phyloP scores from a whole-genome alignment of 768 basidiomycete genomes.

The Tricholoma sp. region DNA sequence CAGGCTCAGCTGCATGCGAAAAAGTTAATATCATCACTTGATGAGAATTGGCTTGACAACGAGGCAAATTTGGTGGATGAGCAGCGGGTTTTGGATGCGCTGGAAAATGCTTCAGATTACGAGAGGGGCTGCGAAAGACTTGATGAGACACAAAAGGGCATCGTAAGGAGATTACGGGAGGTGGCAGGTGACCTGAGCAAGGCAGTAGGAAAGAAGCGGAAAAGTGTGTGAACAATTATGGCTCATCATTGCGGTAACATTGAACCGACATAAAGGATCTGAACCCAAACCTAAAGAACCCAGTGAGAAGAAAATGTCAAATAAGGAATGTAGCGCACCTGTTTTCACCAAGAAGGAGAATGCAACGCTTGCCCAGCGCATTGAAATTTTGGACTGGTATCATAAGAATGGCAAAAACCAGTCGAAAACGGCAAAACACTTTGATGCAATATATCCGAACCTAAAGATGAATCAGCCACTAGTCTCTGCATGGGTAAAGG shows the following conservation, averaged over 20 bases:
- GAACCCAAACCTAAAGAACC: not conserved
- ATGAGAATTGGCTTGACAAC: conserved; percentile 1
- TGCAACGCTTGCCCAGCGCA: conserved; percentile 1
- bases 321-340: not conserved
- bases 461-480: conserved; percentile 22
- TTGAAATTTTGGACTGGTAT: conserved; percentile 17
- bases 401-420: conserved; percentile 22
- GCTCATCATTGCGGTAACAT: not conserved
- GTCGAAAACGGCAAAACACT: conserved; percentile 18
- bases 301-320: not conserved
- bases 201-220: not conserved
- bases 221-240: not conserved
- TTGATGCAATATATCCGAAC: conserved; percentile 19
- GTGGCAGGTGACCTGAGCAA: not conserved
- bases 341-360: conserved; percentile 7
- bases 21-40: not conserved
- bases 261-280: not conserved
- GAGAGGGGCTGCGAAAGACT: conserved; percentile 68
- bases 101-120: conserved; percentile 52
- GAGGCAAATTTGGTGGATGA: conserved; percentile 12
- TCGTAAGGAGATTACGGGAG: conserved; percentile 7
- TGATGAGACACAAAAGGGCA: conserved; percentile 42
- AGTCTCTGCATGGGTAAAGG: conserved; percentile 21
- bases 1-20: not conserved
- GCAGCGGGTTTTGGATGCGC: conserved; percentile 8